Conservation (phyloP, 1,139 yeast species). For the Debaryomyces nepalensis region DNA sequence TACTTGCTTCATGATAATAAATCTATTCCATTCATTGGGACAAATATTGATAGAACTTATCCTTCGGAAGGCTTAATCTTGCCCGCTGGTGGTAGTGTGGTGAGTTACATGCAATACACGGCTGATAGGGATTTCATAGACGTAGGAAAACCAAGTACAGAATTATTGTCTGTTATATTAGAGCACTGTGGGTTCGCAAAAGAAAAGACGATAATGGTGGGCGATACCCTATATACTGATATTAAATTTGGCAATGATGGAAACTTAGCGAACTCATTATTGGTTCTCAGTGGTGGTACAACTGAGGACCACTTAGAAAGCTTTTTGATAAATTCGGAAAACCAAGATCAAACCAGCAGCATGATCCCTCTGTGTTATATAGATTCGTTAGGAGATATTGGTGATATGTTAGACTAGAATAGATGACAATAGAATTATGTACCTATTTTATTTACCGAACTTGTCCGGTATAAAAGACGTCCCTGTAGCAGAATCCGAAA, state of each 20-base stretch:
- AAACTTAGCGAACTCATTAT: slow-evolving; percentile 34
- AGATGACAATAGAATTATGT: neutral
- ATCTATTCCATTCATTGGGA: slow-evolving; percentile 42
- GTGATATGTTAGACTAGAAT: slow-evolving; percentile 20
- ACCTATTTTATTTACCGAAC: neutral
- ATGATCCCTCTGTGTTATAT: slow-evolving; percentile 36
- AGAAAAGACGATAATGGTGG: slow-evolving; percentile 41
- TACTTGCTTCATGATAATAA: slow-evolving; percentile 40
- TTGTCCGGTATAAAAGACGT: slow-evolving; percentile 9
- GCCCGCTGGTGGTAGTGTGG: slow-evolving; percentile 51
- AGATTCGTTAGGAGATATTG: slow-evolving; percentile 36
- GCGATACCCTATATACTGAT: slow-evolving; percentile 50
- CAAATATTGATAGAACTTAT: slow-evolving; percentile 46
- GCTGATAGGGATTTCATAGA: slow-evolving; percentile 37
- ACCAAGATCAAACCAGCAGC: slow-evolving; percentile 23
- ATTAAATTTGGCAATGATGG: slow-evolving; percentile 51
- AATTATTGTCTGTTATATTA: slow-evolving; percentile 37
- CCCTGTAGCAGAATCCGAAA: slow-evolving; percentile 6
- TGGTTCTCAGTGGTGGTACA: slow-evolving; percentile 47
- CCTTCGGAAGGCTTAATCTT: slow-evolving; percentile 43
- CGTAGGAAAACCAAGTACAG: slow-evolving; percentile 46
- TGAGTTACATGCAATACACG: slow-evolving; percentile 44
- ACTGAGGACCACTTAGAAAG: slow-evolving; percentile 29
- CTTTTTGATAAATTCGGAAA: slow-evolving; percentile 18
- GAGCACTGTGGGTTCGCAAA: slow-evolving; percentile 32